Base-by-base conservation (phyloP, 805 yeast genomes). In the Hanseniaspora pseudoguilliermondii region DNA sequence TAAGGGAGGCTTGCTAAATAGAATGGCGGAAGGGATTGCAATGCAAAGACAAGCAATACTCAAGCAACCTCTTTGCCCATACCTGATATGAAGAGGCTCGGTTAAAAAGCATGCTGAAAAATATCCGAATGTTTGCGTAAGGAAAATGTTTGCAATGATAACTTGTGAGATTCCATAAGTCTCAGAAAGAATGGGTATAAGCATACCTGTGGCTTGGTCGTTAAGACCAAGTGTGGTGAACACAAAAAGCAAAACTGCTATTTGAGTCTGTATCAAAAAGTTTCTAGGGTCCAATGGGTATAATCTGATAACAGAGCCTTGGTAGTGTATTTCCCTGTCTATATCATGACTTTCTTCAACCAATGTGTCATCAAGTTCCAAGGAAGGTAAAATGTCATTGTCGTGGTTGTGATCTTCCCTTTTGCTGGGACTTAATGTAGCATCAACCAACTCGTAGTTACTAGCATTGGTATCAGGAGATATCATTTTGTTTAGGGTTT, bases 141-240 rank as follows among this genome's bases (percentile, higher is more conserved):
- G 39, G 42, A 68, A 69, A n/a, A 68, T 60, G 43, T 62, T 62
- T 4, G 70, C 64, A 4, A 68, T 66, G 18, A 55, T 54, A 1
- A 63, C 66, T 29, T 59, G 59, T 0, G 69, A 60, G 8, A 65
- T 59, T 1, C 61, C 53, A 50, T 68, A 69, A 40, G 62, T 55
- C 36, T 61, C 61, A 2, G 63, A 62, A 9, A 69, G 57, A 2
- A 66, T 62, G 1, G 72, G 72, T 29, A 68, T 61, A 18, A 69
- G 54, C n/a, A 69, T 62, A 1, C 72, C 72, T 1, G 65, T 63
- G 6, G 65, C 58, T 50, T 69, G 71, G 53, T 69, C 71, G 49
- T 65, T 69, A 46, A 69, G 50, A 0, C 72, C 72, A 55, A 68
- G 65, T 1, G 66, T 66, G 5, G 61, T 39, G 48, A 69, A 69